Evolutionary conservation across 495 filamentous ascomycete species (phyloP).

Genomic region (Immersiella caudata): DNA sequence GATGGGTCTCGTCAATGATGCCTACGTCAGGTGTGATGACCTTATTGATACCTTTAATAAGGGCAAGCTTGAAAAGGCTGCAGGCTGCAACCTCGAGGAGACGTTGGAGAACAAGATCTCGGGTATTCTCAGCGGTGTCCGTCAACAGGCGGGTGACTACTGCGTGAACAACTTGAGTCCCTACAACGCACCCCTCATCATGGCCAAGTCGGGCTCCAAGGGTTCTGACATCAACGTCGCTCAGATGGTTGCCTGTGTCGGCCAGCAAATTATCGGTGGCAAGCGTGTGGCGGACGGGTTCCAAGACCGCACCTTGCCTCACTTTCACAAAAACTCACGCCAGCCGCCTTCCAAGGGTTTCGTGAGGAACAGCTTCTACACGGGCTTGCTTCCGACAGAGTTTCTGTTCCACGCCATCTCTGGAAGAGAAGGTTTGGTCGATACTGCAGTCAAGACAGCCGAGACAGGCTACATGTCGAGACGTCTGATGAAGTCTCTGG

Average conservation of each 20-base stretch:
- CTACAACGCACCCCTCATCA: slow-evolving; percentile 91
- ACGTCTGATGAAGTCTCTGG: slow-evolving; percentile 95
- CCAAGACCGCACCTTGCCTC: slow-evolving; percentile 90
- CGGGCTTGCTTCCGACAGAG: slow-evolving; percentile 83
- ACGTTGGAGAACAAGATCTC: slow-evolving; percentile 91
- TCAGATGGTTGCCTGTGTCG: slow-evolving; percentile 97
- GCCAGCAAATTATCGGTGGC: slow-evolving; percentile 95
- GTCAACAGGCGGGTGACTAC: slow-evolving; percentile 85
- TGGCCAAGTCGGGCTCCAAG: slow-evolving; percentile 97
- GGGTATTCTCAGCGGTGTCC: slow-evolving; percentile 86
- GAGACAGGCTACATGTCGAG: slow-evolving; percentile 99
- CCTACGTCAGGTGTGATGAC: slow-evolving; percentile 80
- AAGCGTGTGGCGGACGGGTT: slow-evolving; percentile 95
- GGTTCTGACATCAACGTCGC: slow-evolving; percentile 96
- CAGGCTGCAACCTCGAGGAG: slow-evolving; percentile 87
- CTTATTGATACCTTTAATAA: slow-evolving; percentile 79
- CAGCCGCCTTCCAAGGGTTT: slow-evolving; percentile 94
- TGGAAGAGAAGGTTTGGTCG: slow-evolving; percentile 96
- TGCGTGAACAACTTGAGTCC: slow-evolving; percentile 88
- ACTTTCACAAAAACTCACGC: slow-evolving; percentile 91
- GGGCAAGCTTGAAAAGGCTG: slow-evolving; percentile 76
- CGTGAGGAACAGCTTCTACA: slow-evolving; percentile 96
- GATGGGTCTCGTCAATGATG: slow-evolving; percentile 70
- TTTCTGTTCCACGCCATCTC: slow-evolving; percentile 99
- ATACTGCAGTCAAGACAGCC: slow-evolving; percentile 99